These are phyloP conservation scores for Millerozyma miso DNA, from an alignment of 805 yeast species.

Conservation along the genomic window DNA sequence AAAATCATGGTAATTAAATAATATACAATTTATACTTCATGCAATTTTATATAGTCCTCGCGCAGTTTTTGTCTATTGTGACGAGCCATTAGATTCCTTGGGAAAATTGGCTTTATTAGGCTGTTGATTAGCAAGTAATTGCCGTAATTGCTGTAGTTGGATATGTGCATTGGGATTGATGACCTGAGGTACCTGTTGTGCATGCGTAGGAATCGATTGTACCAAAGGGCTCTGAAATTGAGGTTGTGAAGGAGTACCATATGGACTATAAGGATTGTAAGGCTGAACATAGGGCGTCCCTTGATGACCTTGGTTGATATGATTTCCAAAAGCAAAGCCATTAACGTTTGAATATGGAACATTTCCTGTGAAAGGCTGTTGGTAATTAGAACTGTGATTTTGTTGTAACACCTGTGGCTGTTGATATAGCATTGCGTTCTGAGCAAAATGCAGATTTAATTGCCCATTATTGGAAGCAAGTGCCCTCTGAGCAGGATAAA, in stretches of 20 bases:
- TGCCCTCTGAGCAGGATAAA: background rate
- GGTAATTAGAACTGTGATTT: background rate
- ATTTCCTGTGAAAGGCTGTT: background rate
- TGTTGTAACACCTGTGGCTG: slow-evolving; percentile 9
- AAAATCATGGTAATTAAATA: slow-evolving; percentile 4
- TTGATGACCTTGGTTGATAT: background rate
- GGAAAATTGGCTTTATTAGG: slow-evolving; percentile 1
- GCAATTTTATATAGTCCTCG: background rate
- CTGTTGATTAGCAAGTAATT: slow-evolving; percentile 17
- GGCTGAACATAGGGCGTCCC: background rate
- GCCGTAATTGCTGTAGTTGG: slow-evolving; percentile 11
- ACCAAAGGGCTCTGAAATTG: background rate
- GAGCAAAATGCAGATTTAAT: slow-evolving; percentile 5
- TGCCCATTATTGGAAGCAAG: background rate
- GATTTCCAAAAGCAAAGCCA: background rate
- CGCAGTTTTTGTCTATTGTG: too few species aligned
- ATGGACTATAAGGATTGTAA: slow-evolving; percentile 5
- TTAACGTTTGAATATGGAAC: background rate
- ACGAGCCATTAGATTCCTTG: background rate
- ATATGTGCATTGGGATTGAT: slow-evolving; percentile 3
- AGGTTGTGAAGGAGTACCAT: background rate
- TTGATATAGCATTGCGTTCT: slow-evolving; percentile 13
- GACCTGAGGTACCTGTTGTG: background rate
- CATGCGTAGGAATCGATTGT: background rate
- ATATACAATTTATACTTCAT: background rate